Conservation (phyloP, 805 yeast species). For the Nakazawaea molendinolei region DNA sequence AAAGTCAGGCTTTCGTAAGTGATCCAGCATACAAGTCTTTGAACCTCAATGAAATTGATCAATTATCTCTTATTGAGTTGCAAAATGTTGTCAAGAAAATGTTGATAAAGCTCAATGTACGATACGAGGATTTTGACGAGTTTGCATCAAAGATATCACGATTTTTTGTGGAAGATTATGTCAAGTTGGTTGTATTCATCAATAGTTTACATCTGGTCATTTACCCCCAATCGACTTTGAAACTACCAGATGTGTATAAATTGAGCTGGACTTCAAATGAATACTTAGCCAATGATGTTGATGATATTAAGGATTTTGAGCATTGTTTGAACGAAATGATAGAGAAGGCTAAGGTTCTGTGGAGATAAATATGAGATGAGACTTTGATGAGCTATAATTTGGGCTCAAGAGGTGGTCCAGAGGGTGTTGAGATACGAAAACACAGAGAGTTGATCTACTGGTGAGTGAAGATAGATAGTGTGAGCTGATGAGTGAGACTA, state of each 20-base stretch:
- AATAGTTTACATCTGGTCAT: slow-evolving; percentile 2
- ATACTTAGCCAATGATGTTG: neutral
- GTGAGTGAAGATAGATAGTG: too few species aligned
- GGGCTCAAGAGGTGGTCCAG: too few species aligned
- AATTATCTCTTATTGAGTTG: slow-evolving; percentile 5
- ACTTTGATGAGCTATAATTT: too few species aligned
- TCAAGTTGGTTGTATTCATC: slow-evolving; percentile 7
- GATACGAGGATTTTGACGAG: neutral
- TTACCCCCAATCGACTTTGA: neutral
- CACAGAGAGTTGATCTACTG: too few species aligned
- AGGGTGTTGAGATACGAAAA: too few species aligned
- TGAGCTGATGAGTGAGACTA: too few species aligned
- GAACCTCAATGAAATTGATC: slow-evolving; percentile 2
- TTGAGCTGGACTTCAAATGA: slow-evolving; percentile 3
- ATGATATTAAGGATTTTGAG: slow-evolving; percentile 1
- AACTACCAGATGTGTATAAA: slow-evolving; percentile 8
- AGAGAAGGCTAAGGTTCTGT: neutral
- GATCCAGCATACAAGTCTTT: slow-evolving; percentile 4
- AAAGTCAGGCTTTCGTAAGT: neutral
- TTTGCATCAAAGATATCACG: neutral
- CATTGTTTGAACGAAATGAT: slow-evolving; percentile 5
- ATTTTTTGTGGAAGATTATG: slow-evolving; percentile 9
- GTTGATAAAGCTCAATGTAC: neutral
- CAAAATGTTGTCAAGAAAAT: slow-evolving; percentile 8
- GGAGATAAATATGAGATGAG: too few species aligned